A percentile compares a stretch with the other conserved stretches of the same genome.
These are phyloP conservation scores for Pharus latifolius DNA, from an alignment of 176 grass and related monocot species.

Conservation along the genomic window DNA sequence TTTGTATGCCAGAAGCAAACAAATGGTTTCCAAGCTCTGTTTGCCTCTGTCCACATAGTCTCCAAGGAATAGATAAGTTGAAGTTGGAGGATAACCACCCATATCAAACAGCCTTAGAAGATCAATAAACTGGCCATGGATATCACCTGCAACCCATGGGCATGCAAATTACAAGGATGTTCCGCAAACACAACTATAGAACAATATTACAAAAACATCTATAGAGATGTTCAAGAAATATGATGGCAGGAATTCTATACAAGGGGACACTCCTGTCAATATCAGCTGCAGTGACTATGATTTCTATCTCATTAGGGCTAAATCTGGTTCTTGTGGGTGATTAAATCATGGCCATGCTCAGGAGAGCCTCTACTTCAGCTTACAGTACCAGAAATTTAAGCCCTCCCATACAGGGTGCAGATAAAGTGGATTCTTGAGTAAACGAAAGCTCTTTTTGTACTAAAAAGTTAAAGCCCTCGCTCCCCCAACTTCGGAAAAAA, in stretches of 20 bases:
- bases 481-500: no score
- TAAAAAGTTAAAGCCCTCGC: no score
- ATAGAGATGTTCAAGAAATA: neutral
- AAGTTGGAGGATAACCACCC: constrained; percentile 65
- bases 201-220: neutral
- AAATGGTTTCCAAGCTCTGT: constrained; percentile 75
- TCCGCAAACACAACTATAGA: neutral
- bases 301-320: no score
- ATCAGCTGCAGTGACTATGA: no score
- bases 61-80: constrained; percentile 74
- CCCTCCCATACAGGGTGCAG: no score
- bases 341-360: no score
- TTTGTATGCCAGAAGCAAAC: constrained; percentile 70
- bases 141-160: constrained; percentile 35
- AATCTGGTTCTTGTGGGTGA: no score
- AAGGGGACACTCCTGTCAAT: neutral
- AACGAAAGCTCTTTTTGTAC: no score
- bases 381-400: no score
- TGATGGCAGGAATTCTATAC: neutral
- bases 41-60: constrained; percentile 80
- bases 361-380: no score
- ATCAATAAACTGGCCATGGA: constrained; percentile 73
- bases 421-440: no score
- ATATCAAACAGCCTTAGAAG: constrained; percentile 63
- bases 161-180: neutral